Percentiles rank a stretch among this genome's conserved stretches.
phyloP scores from a whole-genome alignment of 2,329 filamentous ascomycete species.

The Neocucurbitaria cava region DNA sequence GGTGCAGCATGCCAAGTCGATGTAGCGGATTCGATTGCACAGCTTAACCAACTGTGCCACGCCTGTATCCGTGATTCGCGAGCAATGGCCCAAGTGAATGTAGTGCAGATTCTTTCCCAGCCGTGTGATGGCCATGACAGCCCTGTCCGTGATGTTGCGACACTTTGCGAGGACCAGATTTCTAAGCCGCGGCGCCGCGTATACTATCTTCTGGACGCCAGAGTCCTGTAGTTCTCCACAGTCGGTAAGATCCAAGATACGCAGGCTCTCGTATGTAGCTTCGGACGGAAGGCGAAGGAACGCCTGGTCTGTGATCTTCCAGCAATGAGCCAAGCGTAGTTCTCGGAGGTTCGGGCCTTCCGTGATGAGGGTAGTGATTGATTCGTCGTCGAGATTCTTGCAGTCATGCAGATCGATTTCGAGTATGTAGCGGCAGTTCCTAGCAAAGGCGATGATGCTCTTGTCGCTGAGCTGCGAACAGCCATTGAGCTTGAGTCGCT shows the following conservation, averaged over 20 bases:
- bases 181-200: conserved; percentile 82
- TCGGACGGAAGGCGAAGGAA: conserved; percentile 78
- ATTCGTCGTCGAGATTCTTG: conserved; percentile 78
- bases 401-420: conserved; percentile 96
- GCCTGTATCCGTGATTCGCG: conserved; percentile 86
- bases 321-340: conserved; percentile 84
- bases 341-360: conserved; percentile 87
- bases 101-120: conserved; percentile 97
- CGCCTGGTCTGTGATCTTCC: conserved; percentile 83
- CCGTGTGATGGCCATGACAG: conserved; percentile 84
- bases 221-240: conserved; percentile 84
- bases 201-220: conserved; percentile 86
- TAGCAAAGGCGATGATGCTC: conserved; percentile 83
- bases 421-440: conserved; percentile 88
- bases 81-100: conserved; percentile 92
- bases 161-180: conserved; percentile 97
- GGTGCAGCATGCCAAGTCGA: conserved; percentile 94
- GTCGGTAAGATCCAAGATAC: conserved; percentile 92
- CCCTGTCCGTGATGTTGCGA: conserved; percentile 85
- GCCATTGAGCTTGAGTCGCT: conserved; percentile 94
- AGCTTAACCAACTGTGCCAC: conserved; percentile 82
- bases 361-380: conserved; percentile 80
- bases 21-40: conserved; percentile 96
- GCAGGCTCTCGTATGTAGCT: conserved; percentile 80
- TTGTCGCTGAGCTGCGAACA: conserved; percentile 84